Evolutionary conservation across 139 green algal species (phyloP), one percentile per base, ranked within the genome.

Genomic region (Bryopsis sp.): DNA sequence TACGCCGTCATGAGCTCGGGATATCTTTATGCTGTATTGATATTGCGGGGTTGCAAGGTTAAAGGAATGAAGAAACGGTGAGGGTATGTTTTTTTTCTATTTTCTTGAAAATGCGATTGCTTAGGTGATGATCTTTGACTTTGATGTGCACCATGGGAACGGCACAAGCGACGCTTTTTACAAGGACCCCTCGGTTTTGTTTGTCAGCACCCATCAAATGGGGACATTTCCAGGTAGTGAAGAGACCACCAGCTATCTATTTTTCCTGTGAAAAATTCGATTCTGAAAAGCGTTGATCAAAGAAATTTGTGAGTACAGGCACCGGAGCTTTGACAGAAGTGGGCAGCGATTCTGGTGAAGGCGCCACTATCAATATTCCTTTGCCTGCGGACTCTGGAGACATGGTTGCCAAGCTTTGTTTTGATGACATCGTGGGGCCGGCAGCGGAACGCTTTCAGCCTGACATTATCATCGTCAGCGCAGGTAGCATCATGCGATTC

Each of bases 61-160:
- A 38, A 1, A 35, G 36, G 48, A 63, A 22, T 29, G 32, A 7
- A 39, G 48, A 36, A 22, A 2, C 31, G 8, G 1, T 5, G 24
- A 0, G 46, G 43, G 38, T 73, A 80, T 48, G 31, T 2, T 33
- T 29, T 22, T 24, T 43, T 11, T n/a, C 24, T 35, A 1, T 8
- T 63, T 38, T 24, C 8, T 5, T 47, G 1, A 29, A 8, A 1
- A 47, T 15, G 19, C 62, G n/a, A 34, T 78, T 43, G 36, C 62
- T 36, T 79, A 86, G 65, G 84, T 97, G 6, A 48, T 88, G 31
- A 88, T 97, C 0, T 78, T 92, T 29, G 92, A 97, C 70, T 95
- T 91, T 69, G 91, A 95, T 72, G 89, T 95, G 7, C 88, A 94
- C 67, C 85, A 91, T 39, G 85, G 85, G 63, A 91, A 92, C 58